A percentile compares a stretch with the other conserved stretches of the same genome.
Evolutionary conservation across 2,329 filamentous ascomycete genomes (phyloP).

Genomic region (Xylariomycetidae sp.): DNA sequence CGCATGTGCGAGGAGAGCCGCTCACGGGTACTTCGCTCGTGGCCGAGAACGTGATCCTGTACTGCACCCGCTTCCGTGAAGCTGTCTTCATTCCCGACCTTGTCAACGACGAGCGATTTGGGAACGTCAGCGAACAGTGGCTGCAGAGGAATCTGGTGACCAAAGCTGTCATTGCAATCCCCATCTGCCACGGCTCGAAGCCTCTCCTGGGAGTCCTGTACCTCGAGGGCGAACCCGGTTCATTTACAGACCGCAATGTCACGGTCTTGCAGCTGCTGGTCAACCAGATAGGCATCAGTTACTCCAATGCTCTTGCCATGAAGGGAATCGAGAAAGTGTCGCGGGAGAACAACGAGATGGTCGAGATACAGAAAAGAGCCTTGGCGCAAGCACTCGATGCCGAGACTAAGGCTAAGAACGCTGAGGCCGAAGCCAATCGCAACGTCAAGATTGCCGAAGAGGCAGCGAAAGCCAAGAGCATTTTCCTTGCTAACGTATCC

Average conservation of each 20-base stretch:
- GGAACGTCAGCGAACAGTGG: slow-evolving; percentile 66
- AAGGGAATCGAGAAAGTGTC: slow-evolving; percentile 72
- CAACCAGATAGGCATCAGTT: slow-evolving; percentile 71
- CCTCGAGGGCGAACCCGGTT: slow-evolving; percentile 66
- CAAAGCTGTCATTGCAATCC: slow-evolving; percentile 72
- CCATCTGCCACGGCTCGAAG: slow-evolving; percentile 67
- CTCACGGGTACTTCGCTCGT: slow-evolving; percentile 61
- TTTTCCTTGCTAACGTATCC: slow-evolving; percentile 74
- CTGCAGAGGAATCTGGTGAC: slow-evolving; percentile 61
- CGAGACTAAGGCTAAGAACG: slow-evolving; percentile 69
- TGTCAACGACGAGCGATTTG: slow-evolving; percentile 69
- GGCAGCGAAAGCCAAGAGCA: slow-evolving; percentile 75
- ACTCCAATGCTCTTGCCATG: slow-evolving; percentile 61
- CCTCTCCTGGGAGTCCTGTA: slow-evolving; percentile 69
- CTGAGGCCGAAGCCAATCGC: slow-evolving; percentile 68
- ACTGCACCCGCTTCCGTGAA: slow-evolving; percentile 71
- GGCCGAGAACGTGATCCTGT: slow-evolving; percentile 71
- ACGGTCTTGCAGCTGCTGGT: slow-evolving; percentile 65
- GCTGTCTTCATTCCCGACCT: slow-evolving; percentile 69
- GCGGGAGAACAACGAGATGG: slow-evolving; percentile 72
- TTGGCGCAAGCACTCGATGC: slow-evolving; percentile 66
- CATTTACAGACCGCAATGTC: slow-evolving; percentile 69
- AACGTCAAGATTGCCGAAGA: slow-evolving; percentile 80
- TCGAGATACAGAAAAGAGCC: slow-evolving; percentile 68
- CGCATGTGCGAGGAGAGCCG: slow-evolving; percentile 60